Conservation (phyloP, 805 yeast genomes). For the Ogataea wickerhamii region DNA sequence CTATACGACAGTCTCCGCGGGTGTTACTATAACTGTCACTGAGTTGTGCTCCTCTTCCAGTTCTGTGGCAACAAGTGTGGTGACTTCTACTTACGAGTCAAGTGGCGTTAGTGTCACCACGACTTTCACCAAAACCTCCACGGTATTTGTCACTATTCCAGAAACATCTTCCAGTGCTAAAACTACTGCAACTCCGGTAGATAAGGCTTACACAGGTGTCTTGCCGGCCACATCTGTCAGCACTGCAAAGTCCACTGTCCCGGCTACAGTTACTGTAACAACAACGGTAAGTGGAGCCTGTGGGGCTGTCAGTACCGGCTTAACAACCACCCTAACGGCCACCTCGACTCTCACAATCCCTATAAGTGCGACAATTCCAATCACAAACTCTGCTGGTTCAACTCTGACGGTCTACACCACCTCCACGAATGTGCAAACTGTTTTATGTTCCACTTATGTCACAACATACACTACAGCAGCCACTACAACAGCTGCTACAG, state of each 20-base stretch:
- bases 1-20: conserved; percentile 17
- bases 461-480: conserved; percentile 15
- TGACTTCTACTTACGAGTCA: conserved; percentile 16
- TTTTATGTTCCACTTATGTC: conserved; percentile 13
- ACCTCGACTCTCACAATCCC: conserved; percentile 29
- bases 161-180: conserved; percentile 6
- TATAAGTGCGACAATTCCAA: conserved; percentile 30
- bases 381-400: conserved; percentile 30
- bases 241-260: conserved; percentile 22
- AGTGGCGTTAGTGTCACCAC: conserved; percentile 18
- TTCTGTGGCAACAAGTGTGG: conserved; percentile 5
- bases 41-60: conserved; percentile 15
- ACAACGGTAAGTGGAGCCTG: conserved; percentile 16
- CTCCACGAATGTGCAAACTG: conserved; percentile 28
- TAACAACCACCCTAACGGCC: conserved; percentile 18
- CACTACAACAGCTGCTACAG: conserved; percentile 11
- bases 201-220: conserved; percentile 10
- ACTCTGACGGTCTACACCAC: conserved; percentile 28
- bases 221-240: conserved; percentile 5
- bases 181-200: conserved; percentile 9
- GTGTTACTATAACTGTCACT: conserved; percentile 21
- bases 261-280: conserved; percentile 28
- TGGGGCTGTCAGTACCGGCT: conserved; percentile 6
- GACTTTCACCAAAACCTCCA: conserved; percentile 20
- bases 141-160: conserved; percentile 16